Evolutionary conservation across 495 filamentous ascomycete species (phyloP), one percentile per base, ranked within the genome.

Genomic region (Penicilliopsis zonata): DNA sequence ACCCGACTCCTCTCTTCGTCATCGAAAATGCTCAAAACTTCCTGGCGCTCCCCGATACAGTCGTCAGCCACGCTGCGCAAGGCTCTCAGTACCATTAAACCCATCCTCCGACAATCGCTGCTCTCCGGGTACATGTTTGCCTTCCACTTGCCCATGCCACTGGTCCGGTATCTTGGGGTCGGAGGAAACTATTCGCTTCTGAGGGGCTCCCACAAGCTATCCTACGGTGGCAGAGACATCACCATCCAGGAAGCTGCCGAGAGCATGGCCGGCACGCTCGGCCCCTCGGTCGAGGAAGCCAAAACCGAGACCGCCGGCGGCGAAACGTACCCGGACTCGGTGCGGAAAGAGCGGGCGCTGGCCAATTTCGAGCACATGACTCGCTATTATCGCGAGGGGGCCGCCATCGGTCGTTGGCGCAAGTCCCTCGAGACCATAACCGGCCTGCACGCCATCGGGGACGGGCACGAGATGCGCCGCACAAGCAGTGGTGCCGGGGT

Each of bases 111-210:
- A 12, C 68, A 73, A 34, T 5, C 59, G 14, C n/a, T 22, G 2
- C 33, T 53, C 15, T 71, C 65, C 0, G 61, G 63, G 23, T 73
- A 73, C 32, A 50, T 73, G 23, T 70, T 72, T 35, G 49, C 50
- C 5, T 57, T 73, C 47, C 54, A 62, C 27, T 41, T 73, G 10
- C 68, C 66, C 3, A 32, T 37, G 3, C 38, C 50, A 4, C 28
- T 69, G 5, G 53, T 63, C 20, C 37, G 35, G 17, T 57, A 51
- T 30, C 43, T 65, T 33, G 52, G 60, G 5, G 44, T 31, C 2
- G 52, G 61, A 8, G 63, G 65, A 3, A 60, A 70, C 34, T 41
- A 40, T 18, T 59, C 57, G n/a, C 51, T 69, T 19, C 35, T 71
- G 34, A 51, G 45, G 26, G 7, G 36, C 3, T 32, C 53, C 10